Evolutionary conservation across 495 filamentous ascomycete species (phyloP), one percentile per base, ranked within the genome.

Genomic region (Aspergillus olivimuriae): DNA sequence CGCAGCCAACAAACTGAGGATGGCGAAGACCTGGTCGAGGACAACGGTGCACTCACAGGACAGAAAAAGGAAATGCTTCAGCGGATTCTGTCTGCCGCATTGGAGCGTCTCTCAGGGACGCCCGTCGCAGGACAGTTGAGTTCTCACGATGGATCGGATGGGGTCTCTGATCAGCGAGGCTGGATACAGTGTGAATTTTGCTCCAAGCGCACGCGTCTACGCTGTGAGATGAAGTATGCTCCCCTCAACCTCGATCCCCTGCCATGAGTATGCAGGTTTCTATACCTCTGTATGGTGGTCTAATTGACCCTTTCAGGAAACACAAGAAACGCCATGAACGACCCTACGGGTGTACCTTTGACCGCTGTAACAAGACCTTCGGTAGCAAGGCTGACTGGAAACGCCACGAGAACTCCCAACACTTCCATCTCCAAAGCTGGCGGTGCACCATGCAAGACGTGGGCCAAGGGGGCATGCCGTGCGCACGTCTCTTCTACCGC

Each of bases 381-480:
- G 91, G 92, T 26, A 89, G 85, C 68, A 95, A 95, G 57, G 87
- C 87, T 34, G 91, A 96, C 65, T 96, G 91, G 92, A 96, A 95
- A 62, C 82, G 92, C 6, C 91, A 97, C 58, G 91, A 97, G 52
- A 88, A 82, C 50, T 84, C 80, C 19, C 89, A 94, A 58, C 91
- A 96, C 56, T 83, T 80, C 48, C 78, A 84, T 50, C 53, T 78
- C 2, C 82, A 89, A 47, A 73, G 77, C 42, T 96, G 87, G 82
- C 78, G 81, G n/a, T 96, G 91, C 61, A 70, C 65, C 5, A 45
- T 66, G 15, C 62, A 56, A 22, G 57, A 66, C 38, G 4, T 24
- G 16, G 69, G 26, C 54, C 69, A 58, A 53, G 53, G 40, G 34
- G 49, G 34, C 41, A 40, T 32, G 50, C 28, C 48, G 8, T 89